phyloP scores from a whole-genome alignment of 2,329 filamentous ascomycete genomes.

The Colletotrichum trifolii region DNA sequence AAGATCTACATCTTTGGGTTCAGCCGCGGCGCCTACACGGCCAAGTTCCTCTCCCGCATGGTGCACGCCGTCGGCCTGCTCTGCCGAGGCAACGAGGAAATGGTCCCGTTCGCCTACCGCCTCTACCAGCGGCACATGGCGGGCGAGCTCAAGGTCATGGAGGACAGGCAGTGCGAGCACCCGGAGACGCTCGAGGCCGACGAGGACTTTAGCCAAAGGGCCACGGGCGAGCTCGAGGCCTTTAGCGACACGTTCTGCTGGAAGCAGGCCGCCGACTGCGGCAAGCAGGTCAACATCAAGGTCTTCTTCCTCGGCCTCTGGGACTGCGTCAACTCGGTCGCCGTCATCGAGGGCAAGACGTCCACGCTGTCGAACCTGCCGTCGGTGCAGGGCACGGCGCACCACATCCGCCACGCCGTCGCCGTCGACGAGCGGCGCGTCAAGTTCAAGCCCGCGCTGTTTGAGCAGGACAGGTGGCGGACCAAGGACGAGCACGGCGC shows the following conservation, averaged over 20 bases:
- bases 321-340: conserved; percentile 64
- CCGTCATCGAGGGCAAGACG: conserved; percentile 50
- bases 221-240: conserved; percentile 25
- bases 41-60: conserved; percentile 63
- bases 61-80: conserved; percentile 60
- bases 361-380: conserved; percentile 44
- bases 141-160: conserved; percentile 48
- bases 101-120: conserved; percentile 61
- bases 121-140: conserved; percentile 54
- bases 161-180: conserved; percentile 26
- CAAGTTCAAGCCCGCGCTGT: conserved; percentile 64
- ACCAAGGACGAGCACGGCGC: conserved; percentile 34
- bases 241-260: conserved; percentile 62
- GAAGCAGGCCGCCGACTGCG: conserved; percentile 40
- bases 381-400: conserved; percentile 51
- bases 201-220: conserved; percentile 38
- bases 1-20: conserved; percentile 67
- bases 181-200: conserved; percentile 35
- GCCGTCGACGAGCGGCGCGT: conserved; percentile 63
- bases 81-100: conserved; percentile 63
- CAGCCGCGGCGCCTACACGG: conserved; percentile 62
- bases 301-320: conserved; percentile 66
- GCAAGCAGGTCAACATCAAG: conserved; percentile 50
- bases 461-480: conserved; percentile 51
- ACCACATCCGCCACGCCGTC: conserved; percentile 62